phyloP scores from a whole-genome alignment of 2,329 filamentous ascomycete genomes.

The Sporothrix sp. region DNA sequence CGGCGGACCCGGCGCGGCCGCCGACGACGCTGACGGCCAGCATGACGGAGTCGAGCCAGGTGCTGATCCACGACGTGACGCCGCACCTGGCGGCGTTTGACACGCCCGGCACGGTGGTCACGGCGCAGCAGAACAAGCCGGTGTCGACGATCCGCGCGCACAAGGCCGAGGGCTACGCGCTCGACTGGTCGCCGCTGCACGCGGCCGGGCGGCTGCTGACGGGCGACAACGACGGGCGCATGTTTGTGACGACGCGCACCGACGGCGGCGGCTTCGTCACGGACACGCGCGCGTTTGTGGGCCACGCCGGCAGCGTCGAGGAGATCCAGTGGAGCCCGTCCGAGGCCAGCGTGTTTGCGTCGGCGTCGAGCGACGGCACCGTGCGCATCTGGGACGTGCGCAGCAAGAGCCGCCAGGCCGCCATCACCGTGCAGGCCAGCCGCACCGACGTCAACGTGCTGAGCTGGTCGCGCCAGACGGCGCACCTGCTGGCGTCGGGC shows the following conservation, averaged over 20 bases:
- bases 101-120: constrained; percentile 70
- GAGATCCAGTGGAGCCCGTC: constrained; percentile 95
- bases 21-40: constrained; percentile 77
- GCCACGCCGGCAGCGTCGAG: constrained; percentile 79
- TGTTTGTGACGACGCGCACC: constrained; percentile 78
- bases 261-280: constrained; percentile 86
- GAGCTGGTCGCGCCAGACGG: constrained; percentile 84
- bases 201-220: constrained; percentile 79
- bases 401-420: constrained; percentile 80
- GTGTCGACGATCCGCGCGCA: constrained; percentile 81
- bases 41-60: constrained; percentile 82
- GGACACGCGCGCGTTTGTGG: constrained; percentile 71
- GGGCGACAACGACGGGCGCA: constrained; percentile 81
- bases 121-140: constrained; percentile 78
- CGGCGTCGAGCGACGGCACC: constrained; percentile 85
- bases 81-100: constrained; percentile 85
- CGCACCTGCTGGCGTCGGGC: constrained; percentile 82
- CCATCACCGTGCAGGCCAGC: constrained; percentile 76
- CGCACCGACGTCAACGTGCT: constrained; percentile 89
- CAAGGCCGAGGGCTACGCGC: constrained; percentile 84
- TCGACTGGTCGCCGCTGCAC: constrained; percentile 89
- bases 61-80: constrained; percentile 91
- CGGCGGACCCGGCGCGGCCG: constrained; percentile 57
- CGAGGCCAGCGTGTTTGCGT: constrained; percentile 89
- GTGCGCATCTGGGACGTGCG: constrained; percentile 94